A percentile compares a stretch with the other conserved stretches of the same genome.
phyloP scores from a whole-genome alignment of 208 protist species.

The Blastocrithidia nonstop region DNA sequence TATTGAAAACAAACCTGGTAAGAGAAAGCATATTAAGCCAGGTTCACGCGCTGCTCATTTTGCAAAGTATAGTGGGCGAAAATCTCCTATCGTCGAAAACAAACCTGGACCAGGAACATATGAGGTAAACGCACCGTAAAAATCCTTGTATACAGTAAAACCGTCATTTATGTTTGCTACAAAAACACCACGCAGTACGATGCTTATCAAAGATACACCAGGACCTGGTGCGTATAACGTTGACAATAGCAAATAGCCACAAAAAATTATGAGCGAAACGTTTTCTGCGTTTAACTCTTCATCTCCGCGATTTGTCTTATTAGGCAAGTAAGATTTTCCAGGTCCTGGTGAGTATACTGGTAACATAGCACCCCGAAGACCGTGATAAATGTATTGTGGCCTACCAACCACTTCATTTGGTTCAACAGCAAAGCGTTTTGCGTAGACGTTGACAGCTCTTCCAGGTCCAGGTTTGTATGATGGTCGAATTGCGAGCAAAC shows the following conservation, averaged over 20 bases:
- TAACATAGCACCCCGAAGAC: conserved; percentile 54
- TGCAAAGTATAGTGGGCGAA: conserved; percentile 32
- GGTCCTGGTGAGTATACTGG: conserved; percentile 65
- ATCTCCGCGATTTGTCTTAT: conserved; percentile 17
- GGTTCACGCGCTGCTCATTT: conserved; percentile 41
- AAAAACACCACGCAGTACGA: conserved; percentile 20
- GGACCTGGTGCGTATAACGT: conserved; percentile 66
- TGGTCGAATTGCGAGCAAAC: no score
- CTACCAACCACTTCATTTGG: conserved; percentile 41
- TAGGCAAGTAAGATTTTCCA: conserved; percentile 11
- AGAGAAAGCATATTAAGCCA: no score
- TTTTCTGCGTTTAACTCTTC: conserved; percentile 56
- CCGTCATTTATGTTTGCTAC: conserved; percentile 72
- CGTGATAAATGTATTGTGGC: no score
- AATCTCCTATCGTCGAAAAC: conserved; percentile 6
- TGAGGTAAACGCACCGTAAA: conserved; percentile 9
- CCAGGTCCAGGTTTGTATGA: conserved; percentile 61
- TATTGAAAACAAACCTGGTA: no score
- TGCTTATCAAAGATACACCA: conserved; percentile 13
- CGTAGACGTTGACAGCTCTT: conserved; percentile 4
- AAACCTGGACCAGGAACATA: conserved; percentile 68
- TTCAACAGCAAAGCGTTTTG: conserved; percentile 31
- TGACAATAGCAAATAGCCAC: not conserved
- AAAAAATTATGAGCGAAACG: conserved; percentile 8
- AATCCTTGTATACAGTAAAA: conserved; percentile 24